These are phyloP conservation scores for Lipomyces kockii DNA, from an alignment of 805 yeast genomes.

Conservation along the genomic window DNA sequence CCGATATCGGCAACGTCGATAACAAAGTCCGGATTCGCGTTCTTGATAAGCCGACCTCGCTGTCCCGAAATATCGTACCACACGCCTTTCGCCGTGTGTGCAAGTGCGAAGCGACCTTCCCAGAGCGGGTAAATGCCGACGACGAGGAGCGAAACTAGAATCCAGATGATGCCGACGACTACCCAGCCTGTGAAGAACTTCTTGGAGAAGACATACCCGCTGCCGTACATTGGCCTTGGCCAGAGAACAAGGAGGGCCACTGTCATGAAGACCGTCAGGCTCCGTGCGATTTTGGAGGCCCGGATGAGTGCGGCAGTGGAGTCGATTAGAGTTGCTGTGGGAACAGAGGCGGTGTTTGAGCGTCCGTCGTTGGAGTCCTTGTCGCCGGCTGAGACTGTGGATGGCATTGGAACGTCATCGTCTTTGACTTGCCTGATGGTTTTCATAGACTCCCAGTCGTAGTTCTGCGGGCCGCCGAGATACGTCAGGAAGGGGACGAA, in stretches of 20 bases:
- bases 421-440: constrained; percentile 54
- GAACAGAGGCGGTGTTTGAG: neutral
- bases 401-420: constrained; percentile 6
- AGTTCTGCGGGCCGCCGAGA: constrained; percentile 54
- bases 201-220: constrained; percentile 69
- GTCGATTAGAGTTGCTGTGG: neutral
- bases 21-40: neutral
- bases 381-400: neutral
- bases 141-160: constrained; percentile 32
- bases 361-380: constrained; percentile 4
- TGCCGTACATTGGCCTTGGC: constrained; percentile 90
- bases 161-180: constrained; percentile 74
- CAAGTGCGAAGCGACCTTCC: constrained; percentile 54
- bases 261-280: constrained; percentile 45
- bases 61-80: constrained; percentile 31
- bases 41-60: neutral
- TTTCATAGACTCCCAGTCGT: constrained; percentile 58
- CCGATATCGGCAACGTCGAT: neutral
- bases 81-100: constrained; percentile 37
- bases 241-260: constrained; percentile 67
- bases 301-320: constrained; percentile 8
- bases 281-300: constrained; percentile 35
- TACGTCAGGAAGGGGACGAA: constrained; percentile 54
- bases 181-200: constrained; percentile 84
- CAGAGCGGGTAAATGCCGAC: constrained; percentile 50